A percentile compares a stretch with the other conserved stretches of the same genome.
Evolutionary conservation across 371 early-diverging fungal genomes (phyloP).

Genomic region (Mortierella sp.): DNA sequence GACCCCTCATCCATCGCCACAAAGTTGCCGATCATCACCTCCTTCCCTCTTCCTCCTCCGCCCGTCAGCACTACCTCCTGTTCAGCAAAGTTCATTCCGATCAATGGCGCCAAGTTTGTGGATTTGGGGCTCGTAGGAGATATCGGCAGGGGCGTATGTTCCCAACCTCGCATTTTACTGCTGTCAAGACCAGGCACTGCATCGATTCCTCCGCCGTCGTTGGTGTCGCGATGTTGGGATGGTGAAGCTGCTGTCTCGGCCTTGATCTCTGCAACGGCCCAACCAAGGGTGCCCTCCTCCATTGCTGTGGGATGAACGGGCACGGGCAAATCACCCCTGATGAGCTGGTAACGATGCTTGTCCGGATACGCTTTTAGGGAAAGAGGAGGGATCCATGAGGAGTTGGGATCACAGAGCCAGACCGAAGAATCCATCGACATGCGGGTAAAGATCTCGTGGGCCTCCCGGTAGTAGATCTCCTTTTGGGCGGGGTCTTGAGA

Average conservation of each 20-base stretch:
- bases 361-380: background rate
- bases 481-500: constrained; percentile 8
- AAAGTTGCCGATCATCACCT: background rate
- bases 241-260: background rate
- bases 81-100: background rate
- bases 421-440: constrained; percentile 37
- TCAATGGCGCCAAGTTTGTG: too few relatives aligned
- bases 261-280: constrained; percentile 17
- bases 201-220: background rate
- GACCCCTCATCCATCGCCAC: constrained; percentile 10
- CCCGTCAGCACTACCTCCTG: background rate
- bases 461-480: constrained; percentile 24
- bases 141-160: too few relatives aligned
- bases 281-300: constrained; percentile 15
- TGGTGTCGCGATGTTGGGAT: background rate
- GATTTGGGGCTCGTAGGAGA: too few relatives aligned
- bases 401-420: constrained; percentile 34
- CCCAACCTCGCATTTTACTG: too few relatives aligned
- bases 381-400: constrained; percentile 10
- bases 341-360: background rate
- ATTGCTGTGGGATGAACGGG: background rate
- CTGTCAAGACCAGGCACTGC: background rate
- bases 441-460: constrained; percentile 16
- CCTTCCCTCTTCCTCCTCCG: background rate
- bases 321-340: constrained; percentile 6